Base-by-base conservation (phyloP, 306 rosid genomes). In the Calophaca sinica region DNA sequence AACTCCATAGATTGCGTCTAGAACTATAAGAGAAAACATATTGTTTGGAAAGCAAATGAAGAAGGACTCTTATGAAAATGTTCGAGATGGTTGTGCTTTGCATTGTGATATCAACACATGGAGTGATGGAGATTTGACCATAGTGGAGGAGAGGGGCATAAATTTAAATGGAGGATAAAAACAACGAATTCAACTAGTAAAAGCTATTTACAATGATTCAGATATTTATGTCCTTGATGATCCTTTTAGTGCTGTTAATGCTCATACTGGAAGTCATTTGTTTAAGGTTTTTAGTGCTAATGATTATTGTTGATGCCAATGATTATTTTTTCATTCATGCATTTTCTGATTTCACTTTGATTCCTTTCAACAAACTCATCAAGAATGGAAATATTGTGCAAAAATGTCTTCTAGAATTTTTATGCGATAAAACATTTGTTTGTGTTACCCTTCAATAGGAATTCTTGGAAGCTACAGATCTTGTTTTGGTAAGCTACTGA, bases 1-100 rank as follows among this genome's bases (percentile, higher is more conserved):
- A 72, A 88, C 88, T 83, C 86, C 97, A 13, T 92, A 96, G 97
- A 92, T 92, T 72, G 96, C 88, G 74, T 82, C 96, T 2, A 94
- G 96, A 66, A 87, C 96, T 2, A 46, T 92, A 8, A 90, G 94
- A 73, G 96, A 92, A 26, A 92, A 92, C 68, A 83, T 92, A 5
- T 29, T 92, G 79, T 92, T 90, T 78, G 97, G 96, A 32, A 88
- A 72, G 89, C 11, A 86, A 72, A 89, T 92, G 87, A 77, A 83
- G 0, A 10, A 20, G 45, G 86, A 50, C 6, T 77, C 70, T 9
- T 92, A 88, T 42, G 91, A 87, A 68, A 75, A 79, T 53, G 94
- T 92, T 60, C 52, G 90, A 79, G 92, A 88, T 60, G 80, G 84
- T 14, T 92, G 96, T 86, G 97, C 97, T 63, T 76, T 92, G 80